Evolutionary conservation across 192 early-diverging fungal species (phyloP).

Genomic region (Backusella tarrabulga): DNA sequence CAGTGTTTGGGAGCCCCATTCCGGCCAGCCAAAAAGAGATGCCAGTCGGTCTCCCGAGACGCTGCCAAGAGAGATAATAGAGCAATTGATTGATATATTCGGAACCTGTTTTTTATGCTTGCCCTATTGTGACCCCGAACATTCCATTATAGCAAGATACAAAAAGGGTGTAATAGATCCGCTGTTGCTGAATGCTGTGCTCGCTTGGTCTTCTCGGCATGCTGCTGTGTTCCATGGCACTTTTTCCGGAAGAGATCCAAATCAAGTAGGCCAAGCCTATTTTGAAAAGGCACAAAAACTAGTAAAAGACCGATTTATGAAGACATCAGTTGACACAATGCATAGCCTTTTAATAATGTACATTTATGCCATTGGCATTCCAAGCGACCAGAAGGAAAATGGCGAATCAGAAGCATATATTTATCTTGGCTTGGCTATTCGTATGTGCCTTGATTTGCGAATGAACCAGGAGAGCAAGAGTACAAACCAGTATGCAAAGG

Average conservation of each 20-base stretch:
- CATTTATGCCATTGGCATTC: constrained; percentile 35
- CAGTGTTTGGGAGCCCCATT: constrained; percentile 28
- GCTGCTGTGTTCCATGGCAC: constrained; percentile 36
- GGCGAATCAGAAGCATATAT: constrained; percentile 29
- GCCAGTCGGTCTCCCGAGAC: neutral
- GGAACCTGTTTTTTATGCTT: constrained; percentile 32
- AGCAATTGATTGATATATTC: constrained; percentile 29
- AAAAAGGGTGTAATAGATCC: constrained; percentile 9
- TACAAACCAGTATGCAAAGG: constrained; percentile 12
- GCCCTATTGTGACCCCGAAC: constrained; percentile 16
- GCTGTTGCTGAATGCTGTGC: constrained; percentile 27
- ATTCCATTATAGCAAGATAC: constrained; percentile 19
- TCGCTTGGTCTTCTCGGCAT: constrained; percentile 37
- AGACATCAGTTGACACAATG: constrained; percentile 25
- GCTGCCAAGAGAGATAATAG: neutral
- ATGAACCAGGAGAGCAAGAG: constrained; percentile 22
- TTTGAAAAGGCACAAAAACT: constrained; percentile 25
- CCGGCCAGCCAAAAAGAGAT: neutral
- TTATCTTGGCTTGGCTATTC: constrained; percentile 33
- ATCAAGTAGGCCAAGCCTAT: constrained; percentile 31
- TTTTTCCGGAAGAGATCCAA: constrained; percentile 38
- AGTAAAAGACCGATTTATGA: constrained; percentile 21
- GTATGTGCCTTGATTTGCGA: constrained; percentile 35
- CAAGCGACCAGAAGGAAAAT: constrained; percentile 18
- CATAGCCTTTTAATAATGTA: constrained; percentile 36